Percentiles rank a stretch among this genome's conserved stretches.
Evolutionary conservation across 768 basidiomycete species (phyloP).

Genomic region (Dentipellis sp.): DNA sequence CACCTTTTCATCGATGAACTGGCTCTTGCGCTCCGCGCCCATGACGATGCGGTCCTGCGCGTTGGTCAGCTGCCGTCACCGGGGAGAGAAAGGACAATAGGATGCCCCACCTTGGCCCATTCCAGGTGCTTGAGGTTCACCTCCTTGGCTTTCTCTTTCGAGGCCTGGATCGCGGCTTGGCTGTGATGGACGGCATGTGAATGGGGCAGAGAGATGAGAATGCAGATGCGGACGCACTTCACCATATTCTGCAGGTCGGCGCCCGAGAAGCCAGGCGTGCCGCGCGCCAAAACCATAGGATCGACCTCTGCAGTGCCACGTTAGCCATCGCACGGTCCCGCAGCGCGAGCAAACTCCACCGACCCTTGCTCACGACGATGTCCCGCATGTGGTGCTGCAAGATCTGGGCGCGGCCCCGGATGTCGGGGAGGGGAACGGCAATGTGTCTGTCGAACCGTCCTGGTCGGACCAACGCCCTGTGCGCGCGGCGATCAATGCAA

Average conservation of each 20-base stretch:
- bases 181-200: slow-evolving; percentile 21
- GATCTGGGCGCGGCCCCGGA: slow-evolving; percentile 90
- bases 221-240: slow-evolving; percentile 48
- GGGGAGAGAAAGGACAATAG: neutral
- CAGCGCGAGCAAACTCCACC: slow-evolving; percentile 1
- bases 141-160: slow-evolving; percentile 66
- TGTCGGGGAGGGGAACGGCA: slow-evolving; percentile 89
- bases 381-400: slow-evolving; percentile 84
- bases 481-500: neutral
- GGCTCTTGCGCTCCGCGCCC: slow-evolving; percentile 91
- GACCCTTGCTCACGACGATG: slow-evolving; percentile 54
- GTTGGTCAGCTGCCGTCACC: neutral
- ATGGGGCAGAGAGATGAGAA: neutral
- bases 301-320: slow-evolving; percentile 55
- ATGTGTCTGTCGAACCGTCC: slow-evolving; percentile 95
- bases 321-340: neutral
- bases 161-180: slow-evolving; percentile 91
- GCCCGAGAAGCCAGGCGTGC: slow-evolving; percentile 93
- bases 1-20: slow-evolving; percentile 78
- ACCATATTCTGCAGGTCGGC: slow-evolving; percentile 97
- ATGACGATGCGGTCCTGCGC: slow-evolving; percentile 87
- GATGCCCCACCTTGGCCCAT: slow-evolving; percentile 81
- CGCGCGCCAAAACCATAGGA: slow-evolving; percentile 80
- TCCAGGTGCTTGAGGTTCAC: slow-evolving; percentile 84
- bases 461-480: slow-evolving; percentile 87